Evolutionary conservation across 164 flowering plant species (phyloP).

Genomic region (Euptelea pleiosperma): DNA sequence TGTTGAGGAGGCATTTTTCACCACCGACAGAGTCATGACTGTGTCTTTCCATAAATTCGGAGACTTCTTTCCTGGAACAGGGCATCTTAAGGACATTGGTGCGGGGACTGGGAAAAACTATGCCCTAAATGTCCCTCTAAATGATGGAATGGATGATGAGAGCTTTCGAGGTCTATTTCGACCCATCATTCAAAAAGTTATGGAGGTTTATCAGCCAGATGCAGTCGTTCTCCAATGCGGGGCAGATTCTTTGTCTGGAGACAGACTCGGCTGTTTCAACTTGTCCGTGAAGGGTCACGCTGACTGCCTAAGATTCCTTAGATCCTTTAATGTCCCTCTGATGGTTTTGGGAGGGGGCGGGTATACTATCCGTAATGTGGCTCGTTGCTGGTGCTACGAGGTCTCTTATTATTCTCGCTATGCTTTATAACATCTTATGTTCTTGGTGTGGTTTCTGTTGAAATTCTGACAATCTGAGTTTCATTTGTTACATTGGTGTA

Average conservation of each 20-base stretch:
- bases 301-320: conserved; percentile 72
- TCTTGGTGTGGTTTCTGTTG: not conserved
- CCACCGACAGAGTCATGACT: conserved; percentile 88
- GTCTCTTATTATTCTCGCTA: too few relatives aligned
- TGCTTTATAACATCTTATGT: too few relatives aligned
- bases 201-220: conserved; percentile 88
- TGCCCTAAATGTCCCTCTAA: conserved; percentile 80
- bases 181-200: conserved; percentile 74
- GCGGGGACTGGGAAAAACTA: conserved; percentile 60
- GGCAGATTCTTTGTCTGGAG: conserved; percentile 90
- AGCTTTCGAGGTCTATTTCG: conserved; percentile 67
- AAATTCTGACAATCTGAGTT: not conserved
- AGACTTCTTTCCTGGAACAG: conserved; percentile 82
- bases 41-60: conserved; percentile 92
- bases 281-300: conserved; percentile 94
- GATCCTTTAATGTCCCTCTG: conserved; percentile 87
- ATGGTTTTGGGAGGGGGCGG: conserved; percentile 98
- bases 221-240: conserved; percentile 97
- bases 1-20: conserved; percentile 87
- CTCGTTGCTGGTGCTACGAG: conserved; percentile 99
- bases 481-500: conserved; percentile 29
- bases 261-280: conserved; percentile 88
- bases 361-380: conserved; percentile 87
- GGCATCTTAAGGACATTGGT: conserved; percentile 75
- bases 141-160: conserved; percentile 90